Percentiles rank a stretch among this genome's conserved stretches.
These are phyloP conservation scores for Olyra latifolia DNA, from an alignment of 176 grass and related monocot genomes.

Conservation along the genomic window DNA sequence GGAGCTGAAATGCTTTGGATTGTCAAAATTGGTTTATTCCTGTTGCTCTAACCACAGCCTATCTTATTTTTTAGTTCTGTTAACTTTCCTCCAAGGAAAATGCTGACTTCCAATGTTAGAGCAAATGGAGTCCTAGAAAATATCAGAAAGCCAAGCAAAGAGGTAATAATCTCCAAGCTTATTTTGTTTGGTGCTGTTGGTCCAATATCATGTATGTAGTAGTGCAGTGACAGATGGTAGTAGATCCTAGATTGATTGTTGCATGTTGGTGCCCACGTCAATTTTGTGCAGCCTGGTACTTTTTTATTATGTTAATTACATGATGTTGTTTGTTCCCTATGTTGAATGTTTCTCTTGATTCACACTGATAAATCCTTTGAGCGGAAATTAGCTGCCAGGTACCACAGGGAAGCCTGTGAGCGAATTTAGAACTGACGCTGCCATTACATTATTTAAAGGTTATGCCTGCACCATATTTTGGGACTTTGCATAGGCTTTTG, in stretches of 20 bases:
- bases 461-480: not conserved
- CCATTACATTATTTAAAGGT: not conserved
- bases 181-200: conserved; percentile 1
- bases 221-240: not conserved
- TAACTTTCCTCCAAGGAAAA: conserved; percentile 61
- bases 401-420: not conserved
- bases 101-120: conserved; percentile 32
- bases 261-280: not conserved
- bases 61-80: conserved; percentile 48
- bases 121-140: conserved; percentile 33
- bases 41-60: conserved; percentile 15
- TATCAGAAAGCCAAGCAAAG: conserved; percentile 39
- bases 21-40: conserved; percentile 25
- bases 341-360: not conserved
- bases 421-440: not conserved
- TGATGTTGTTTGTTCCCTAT: not conserved
- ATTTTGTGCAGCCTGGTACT: not conserved
- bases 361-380: conserved; percentile 16
- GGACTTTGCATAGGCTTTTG: not conserved
- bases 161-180: conserved; percentile 42
- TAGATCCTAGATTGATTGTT: not conserved
- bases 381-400: not conserved
- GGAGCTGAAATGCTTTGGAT: conserved; percentile 25
- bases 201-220: conserved; percentile 13
- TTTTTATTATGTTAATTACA: not conserved